Evolutionary conservation across 306 rosid species (phyloP).

Genomic region (Vicia sativa): DNA sequence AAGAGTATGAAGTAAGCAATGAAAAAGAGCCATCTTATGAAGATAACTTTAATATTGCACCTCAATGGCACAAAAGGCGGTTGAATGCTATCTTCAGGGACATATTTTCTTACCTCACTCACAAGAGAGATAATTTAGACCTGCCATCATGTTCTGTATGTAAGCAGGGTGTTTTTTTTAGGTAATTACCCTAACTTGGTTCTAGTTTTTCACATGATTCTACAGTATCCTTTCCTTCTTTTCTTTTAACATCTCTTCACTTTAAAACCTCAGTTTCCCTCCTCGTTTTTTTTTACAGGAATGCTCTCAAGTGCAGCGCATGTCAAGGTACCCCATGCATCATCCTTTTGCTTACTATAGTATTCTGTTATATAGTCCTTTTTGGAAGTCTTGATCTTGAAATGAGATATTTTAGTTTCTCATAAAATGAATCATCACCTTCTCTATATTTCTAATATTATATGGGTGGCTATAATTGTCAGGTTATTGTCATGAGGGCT

Average conservation of each 20-base stretch:
- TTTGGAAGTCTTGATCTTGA: conserved; percentile 5
- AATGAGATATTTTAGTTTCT: conserved; percentile 20
- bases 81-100: conserved; percentile 58
- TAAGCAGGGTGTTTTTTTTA: conserved; percentile 54
- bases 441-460: too few species aligned
- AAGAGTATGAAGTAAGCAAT: conserved; percentile 62
- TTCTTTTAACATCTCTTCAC: conserved; percentile 15
- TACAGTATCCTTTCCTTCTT: background rate
- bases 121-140: conserved; percentile 79
- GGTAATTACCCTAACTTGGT: conserved; percentile 51
- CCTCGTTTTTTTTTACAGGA: conserved; percentile 53
- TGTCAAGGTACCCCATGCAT: conserved; percentile 70
- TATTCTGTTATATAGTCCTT: conserved; percentile 1
- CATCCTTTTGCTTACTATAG: conserved; percentile 9
- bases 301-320: conserved; percentile 66
- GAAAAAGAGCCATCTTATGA: conserved; percentile 42
- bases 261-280: conserved; percentile 19
- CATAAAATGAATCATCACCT: background rate
- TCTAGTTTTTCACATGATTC: background rate
- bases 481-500: conserved; percentile 73
- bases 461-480: conserved; percentile 40
- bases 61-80: conserved; percentile 49
- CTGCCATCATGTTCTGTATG: conserved; percentile 70
- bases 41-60: conserved; percentile 46
- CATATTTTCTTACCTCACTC: conserved; percentile 71